Percentiles rank a stretch among this genome's conserved stretches.
Evolutionary conservation across 2,329 filamentous ascomycete species (phyloP).

Genomic region (Sordariomycetes sp.): DNA sequence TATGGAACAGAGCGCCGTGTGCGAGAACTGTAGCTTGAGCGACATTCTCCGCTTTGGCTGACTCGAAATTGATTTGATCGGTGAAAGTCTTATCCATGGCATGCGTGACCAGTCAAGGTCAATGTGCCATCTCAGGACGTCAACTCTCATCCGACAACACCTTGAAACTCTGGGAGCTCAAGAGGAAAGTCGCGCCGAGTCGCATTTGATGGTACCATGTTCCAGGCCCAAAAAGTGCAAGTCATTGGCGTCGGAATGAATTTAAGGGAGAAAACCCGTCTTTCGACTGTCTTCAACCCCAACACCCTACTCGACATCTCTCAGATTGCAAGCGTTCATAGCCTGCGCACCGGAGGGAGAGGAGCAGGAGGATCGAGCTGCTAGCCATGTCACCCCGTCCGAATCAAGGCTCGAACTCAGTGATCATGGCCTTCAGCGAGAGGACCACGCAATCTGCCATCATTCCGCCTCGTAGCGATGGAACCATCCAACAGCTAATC

Average conservation of each 20-base stretch:
- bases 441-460: conserved; percentile 70
- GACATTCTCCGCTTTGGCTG: conserved; percentile 81
- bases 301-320: conserved; percentile 60
- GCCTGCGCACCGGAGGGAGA: conserved; percentile 37
- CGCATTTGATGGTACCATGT: neutral
- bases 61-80: conserved; percentile 78
- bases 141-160: conserved; percentile 64
- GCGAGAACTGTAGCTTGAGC: conserved; percentile 89
- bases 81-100: conserved; percentile 38
- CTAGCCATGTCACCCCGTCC: conserved; percentile 25
- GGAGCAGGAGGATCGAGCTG: conserved; percentile 68
- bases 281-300: conserved; percentile 49
- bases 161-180: conserved; percentile 25
- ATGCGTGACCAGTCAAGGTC: conserved; percentile 8
- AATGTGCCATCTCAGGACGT: neutral
- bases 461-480: conserved; percentile 2
- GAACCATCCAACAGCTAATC: conserved; percentile 10
- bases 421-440: conserved; percentile 48
- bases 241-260: conserved; percentile 24
- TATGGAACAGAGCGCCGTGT: conserved; percentile 62
- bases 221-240: neutral
- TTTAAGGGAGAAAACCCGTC: conserved; percentile 58
- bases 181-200: neutral
- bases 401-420: neutral
- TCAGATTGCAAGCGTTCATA: conserved; percentile 33